Evolutionary conservation across 1,139 yeast species (phyloP).

Genomic region (Nakaseomyces delphensis): DNA sequence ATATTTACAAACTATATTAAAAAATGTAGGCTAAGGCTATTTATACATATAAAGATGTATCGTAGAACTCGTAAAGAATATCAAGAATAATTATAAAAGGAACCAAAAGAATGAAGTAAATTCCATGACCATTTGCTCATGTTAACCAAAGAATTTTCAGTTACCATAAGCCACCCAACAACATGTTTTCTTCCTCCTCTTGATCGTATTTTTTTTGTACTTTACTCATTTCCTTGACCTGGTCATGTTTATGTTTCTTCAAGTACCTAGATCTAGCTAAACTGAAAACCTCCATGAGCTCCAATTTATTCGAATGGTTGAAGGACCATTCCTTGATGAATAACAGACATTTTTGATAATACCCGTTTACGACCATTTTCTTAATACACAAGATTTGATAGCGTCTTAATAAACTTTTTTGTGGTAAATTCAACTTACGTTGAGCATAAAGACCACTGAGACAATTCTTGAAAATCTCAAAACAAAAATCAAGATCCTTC

Average conservation of each 20-base stretch:
- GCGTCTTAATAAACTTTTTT: slow-evolving; percentile 13
- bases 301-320: slow-evolving; percentile 12
- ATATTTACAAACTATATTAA: no score
- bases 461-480: slow-evolving; percentile 17
- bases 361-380: slow-evolving; percentile 14
- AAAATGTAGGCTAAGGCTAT: no score
- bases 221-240: slow-evolving; percentile 12
- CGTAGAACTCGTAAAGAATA: no score
- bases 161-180: slow-evolving; percentile 31
- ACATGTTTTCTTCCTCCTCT: slow-evolving; percentile 33
- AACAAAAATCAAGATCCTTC: slow-evolving; percentile 17
- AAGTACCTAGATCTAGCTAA: neutral
- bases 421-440: slow-evolving; percentile 10
- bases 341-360: slow-evolving; percentile 12
- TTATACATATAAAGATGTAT: no score
- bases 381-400: slow-evolving; percentile 20
- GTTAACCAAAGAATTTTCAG: no score
- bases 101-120: no score
- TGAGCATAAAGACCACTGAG: slow-evolving; percentile 15
- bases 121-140: no score
- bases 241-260: slow-evolving; percentile 11
- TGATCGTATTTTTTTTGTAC: slow-evolving; percentile 29
- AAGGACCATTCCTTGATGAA: slow-evolving; percentile 22
- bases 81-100: no score
- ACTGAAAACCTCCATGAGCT: slow-evolving; percentile 12